These are phyloP conservation scores for Takashimella koratensis DNA, from an alignment of 1,284 basidiomycete species.

Conservation along the genomic window DNA sequence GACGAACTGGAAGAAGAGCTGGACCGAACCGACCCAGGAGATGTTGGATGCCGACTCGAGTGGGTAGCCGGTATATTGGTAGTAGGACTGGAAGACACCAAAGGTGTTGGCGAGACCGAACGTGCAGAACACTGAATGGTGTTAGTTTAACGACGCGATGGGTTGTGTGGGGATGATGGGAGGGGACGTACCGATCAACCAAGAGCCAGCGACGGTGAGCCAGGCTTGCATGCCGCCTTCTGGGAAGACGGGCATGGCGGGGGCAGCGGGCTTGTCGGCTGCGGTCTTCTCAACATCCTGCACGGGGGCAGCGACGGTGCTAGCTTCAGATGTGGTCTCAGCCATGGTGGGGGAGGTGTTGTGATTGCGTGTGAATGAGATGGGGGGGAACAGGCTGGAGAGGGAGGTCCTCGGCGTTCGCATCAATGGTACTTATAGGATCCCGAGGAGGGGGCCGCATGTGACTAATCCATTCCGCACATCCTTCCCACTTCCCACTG, in stretches of 20 bases:
- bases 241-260: neutral
- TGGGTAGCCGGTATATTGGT: constrained; percentile 21
- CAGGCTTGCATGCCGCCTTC: neutral
- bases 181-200: neutral
- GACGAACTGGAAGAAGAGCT: constrained; percentile 54
- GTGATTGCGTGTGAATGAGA: neutral
- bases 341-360: neutral
- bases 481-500: neutral
- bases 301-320: neutral
- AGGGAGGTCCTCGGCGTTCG: too few relatives aligned
- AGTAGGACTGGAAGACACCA: constrained; percentile 31
- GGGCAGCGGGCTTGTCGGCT: neutral
- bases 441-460: neutral
- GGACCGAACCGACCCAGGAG: constrained; percentile 69
- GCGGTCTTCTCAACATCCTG: neutral
- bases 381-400: neutral
- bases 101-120: constrained; percentile 21
- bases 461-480: neutral
- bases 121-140: neutral
- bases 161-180: neutral
- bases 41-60: constrained; percentile 23
- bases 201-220: neutral
- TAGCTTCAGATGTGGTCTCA: neutral
- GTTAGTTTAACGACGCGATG: neutral
- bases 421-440: too few relatives aligned